Evolutionary conservation across 441 rosid genomes (phyloP), one percentile per base, ranked within the genome.

Genomic region (Sinapis alba): DNA sequence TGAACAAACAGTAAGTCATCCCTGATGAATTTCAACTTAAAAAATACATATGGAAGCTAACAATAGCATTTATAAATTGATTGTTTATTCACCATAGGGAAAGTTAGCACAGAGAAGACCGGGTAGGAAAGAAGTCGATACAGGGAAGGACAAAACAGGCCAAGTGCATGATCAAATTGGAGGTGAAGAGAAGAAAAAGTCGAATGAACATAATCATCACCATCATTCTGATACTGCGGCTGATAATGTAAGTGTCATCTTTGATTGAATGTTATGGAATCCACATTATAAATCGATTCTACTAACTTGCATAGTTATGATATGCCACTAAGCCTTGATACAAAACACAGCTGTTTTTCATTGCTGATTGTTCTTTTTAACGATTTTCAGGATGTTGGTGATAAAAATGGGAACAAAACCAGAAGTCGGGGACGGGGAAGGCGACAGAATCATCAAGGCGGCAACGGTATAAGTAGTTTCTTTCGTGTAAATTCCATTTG

Each of bases 91-190:
- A 58, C 64, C 72, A 63, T 65, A 90, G 98, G 92, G 74, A 11
- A 91, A 87, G 75, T 78, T 73, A 78, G 87, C 77, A 24, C 90
- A 84, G 76, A 87, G 84, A 84, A 88, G 71, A 80, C 91, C 83
- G 66, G 78, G 79, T 34, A 80, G 93, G 92, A 86, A 78, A 80
- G 94, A 84, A 27, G 45, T 77, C 32, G 94, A 88, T 65, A 63
- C 80, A 38, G 93, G 85, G 62, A 92, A 85, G 86, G 81, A 80
- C 69, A 74, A 76, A 38, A 65, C 59, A 68, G 79, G 84, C 56
- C 82, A 74, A 15, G 69, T 65, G 61, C 74, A 90, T 60, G 84
- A 78, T 62, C 89, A 82, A 69, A 75, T 68, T 19, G 86, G 84
- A 54, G 88, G 82, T 34, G 91, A 82, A 72, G 89, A 85, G 73